Conservation (phyloP, 1,139 yeast species). For the Debaryomycetaceae sp. region DNA sequence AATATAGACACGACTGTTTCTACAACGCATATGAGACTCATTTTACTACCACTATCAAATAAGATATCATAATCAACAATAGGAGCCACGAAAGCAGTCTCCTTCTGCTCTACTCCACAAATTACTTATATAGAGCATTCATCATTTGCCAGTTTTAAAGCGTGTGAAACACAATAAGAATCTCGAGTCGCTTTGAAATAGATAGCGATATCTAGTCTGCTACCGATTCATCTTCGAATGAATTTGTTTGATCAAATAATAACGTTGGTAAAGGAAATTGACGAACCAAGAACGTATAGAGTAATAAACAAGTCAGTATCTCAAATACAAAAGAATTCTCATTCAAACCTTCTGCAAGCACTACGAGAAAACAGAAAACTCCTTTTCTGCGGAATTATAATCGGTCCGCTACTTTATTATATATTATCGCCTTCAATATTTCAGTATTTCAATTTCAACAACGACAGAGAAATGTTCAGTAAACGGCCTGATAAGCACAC, state of each 20-base stretch:
- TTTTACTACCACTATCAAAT: no score
- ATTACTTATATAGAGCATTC: no score
- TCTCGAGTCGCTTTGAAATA: neutral
- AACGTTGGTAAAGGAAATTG: neutral
- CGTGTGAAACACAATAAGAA: neutral
- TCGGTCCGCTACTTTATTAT: conserved; percentile 14
- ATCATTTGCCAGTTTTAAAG: neutral
- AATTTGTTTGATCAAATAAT: neutral
- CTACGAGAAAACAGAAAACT: conserved; percentile 3
- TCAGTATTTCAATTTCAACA: conserved; percentile 6
- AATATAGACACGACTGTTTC: no score
- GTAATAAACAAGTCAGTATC: neutral
- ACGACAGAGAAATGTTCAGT: conserved; percentile 31
- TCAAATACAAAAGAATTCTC: neutral
- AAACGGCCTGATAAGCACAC: conserved; percentile 73
- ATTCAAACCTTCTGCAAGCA: neutral
- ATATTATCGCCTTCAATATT: conserved; percentile 23
- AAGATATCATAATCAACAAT: no score
- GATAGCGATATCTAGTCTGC: neutral
- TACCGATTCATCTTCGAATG: neutral
- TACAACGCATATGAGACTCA: no score
- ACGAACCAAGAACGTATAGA: neutral
- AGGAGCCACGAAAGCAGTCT: no score
- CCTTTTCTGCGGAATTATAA: conserved; percentile 8
- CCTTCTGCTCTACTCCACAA: no score